A percentile compares a stretch with the other conserved stretches of the same genome.
These are phyloP conservation scores for Annulohypoxylon bovei DNA, from an alignment of 495 filamentous ascomycete genomes.

Conservation along the genomic window DNA sequence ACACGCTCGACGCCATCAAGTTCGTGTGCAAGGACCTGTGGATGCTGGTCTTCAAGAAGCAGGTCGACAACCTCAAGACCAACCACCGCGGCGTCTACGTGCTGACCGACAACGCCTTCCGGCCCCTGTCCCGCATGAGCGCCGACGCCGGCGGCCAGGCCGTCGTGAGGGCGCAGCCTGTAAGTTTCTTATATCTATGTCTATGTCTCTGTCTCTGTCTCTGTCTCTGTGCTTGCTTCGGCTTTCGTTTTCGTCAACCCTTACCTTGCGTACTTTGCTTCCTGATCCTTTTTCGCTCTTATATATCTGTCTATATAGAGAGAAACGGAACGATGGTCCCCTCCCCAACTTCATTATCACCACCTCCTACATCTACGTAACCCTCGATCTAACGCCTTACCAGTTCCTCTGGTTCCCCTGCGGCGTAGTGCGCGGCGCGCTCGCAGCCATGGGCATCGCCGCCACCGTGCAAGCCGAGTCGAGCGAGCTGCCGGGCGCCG, in stretches of 20 bases:
- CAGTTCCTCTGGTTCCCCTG: constrained; percentile 96
- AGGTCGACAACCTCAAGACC: constrained; percentile 97
- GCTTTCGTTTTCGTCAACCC: too few relatives aligned
- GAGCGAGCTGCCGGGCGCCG: constrained; percentile 83
- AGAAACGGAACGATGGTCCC: too few relatives aligned
- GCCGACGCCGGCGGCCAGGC: constrained; percentile 76
- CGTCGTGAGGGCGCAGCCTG: constrained; percentile 79
- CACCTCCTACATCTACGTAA: too few relatives aligned
- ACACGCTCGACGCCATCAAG: constrained; percentile 92
- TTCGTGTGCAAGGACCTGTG: constrained; percentile 98
- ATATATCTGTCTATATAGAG: too few relatives aligned
- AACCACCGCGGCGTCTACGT: constrained; percentile 98
- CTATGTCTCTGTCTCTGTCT: constrained; percentile 9
- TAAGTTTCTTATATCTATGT: constrained; percentile 55
- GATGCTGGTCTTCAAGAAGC: constrained; percentile 93
- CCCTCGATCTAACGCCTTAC: neutral
- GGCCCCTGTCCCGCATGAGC: constrained; percentile 87
- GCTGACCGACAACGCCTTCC: constrained; percentile 91
- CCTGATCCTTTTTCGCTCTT: too few relatives aligned
- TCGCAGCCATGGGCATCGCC: constrained; percentile 89
- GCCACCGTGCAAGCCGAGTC: constrained; percentile 90
- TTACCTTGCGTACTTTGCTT: too few relatives aligned
- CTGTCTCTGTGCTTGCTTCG: neutral
- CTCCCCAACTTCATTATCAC: too few relatives aligned
- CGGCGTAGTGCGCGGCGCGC: constrained; percentile 86